Conservation (phyloP, 2,329 filamentous ascomycete genomes). For the Apiospora kogelbergensis region DNA sequence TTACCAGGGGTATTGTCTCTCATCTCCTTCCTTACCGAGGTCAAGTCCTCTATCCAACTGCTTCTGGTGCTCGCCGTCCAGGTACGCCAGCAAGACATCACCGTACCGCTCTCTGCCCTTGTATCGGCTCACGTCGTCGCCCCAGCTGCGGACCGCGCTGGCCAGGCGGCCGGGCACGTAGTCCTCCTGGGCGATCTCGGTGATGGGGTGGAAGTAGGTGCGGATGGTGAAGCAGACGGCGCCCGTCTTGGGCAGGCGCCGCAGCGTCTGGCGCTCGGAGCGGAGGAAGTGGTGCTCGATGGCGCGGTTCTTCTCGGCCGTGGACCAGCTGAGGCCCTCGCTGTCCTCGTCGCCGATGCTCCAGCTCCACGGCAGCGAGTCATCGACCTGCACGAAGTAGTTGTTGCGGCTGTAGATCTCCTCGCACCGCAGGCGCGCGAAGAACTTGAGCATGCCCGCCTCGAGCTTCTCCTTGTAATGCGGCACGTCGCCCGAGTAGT, state of each 20-base stretch:
- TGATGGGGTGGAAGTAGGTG: slow-evolving; percentile 76
- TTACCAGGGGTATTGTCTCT: slow-evolving; percentile 61
- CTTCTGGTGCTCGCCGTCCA: slow-evolving; percentile 72
- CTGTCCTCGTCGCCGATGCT: slow-evolving; percentile 75
- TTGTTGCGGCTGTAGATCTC: slow-evolving; percentile 69
- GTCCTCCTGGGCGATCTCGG: slow-evolving; percentile 65
- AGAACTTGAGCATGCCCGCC: slow-evolving; percentile 55
- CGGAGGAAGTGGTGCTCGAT: slow-evolving; percentile 76
- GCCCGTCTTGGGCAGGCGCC: slow-evolving; percentile 58
- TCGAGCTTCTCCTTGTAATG: slow-evolving; percentile 35
- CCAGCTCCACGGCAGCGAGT: slow-evolving; percentile 70
- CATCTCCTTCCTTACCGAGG: slow-evolving; percentile 58
- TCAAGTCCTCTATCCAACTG: slow-evolving; percentile 69
- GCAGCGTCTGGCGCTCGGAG: slow-evolving; percentile 70
- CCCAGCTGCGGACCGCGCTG: slow-evolving; percentile 79
- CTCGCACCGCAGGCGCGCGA: slow-evolving; percentile 68
- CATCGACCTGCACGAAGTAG: slow-evolving; percentile 87
- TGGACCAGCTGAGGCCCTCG: slow-evolving; percentile 67
- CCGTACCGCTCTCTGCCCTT: slow-evolving; percentile 77
- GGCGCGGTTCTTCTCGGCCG: slow-evolving; percentile 71
- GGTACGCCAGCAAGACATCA: slow-evolving; percentile 71
- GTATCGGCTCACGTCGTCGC: slow-evolving; percentile 72
- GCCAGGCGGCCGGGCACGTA: slow-evolving; percentile 78
- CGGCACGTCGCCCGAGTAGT: slow-evolving; percentile 70
- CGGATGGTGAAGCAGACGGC: slow-evolving; percentile 73